Conservation (phyloP, 768 basidiomycete species). For the Lactarius deliciosus region DNA sequence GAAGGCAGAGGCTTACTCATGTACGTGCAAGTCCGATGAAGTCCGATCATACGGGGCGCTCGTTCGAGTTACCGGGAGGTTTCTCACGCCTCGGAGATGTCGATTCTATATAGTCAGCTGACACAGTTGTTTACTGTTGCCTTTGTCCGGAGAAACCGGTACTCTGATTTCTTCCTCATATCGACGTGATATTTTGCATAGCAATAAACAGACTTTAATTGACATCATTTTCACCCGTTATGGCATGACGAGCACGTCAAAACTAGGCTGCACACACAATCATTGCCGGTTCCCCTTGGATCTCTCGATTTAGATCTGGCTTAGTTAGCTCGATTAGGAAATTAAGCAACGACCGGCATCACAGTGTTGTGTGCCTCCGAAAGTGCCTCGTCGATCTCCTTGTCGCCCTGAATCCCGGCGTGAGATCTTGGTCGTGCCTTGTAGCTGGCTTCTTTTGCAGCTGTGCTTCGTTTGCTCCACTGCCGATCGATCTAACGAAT, state of each 20-base stretch:
- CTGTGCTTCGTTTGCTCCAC: slow-evolving; percentile 6
- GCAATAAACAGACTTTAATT: neutral
- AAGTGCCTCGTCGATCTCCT: neutral
- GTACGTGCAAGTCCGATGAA: too few relatives aligned
- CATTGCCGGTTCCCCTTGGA: neutral
- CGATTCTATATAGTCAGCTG: neutral
- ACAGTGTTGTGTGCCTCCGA: slow-evolving; percentile 1
- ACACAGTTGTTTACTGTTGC: neutral
- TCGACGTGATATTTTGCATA: neutral
- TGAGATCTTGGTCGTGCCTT: slow-evolving; percentile 5
- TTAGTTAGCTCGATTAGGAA: neutral
- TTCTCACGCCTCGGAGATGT: slow-evolving; percentile 11
- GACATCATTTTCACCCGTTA: neutral
- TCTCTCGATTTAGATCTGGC: slow-evolving; percentile 4
- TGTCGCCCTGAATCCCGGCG: neutral
- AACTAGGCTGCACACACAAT: neutral
- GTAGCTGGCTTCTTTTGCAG: neutral
- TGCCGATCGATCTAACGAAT: neutral
- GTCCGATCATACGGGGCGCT: neutral
- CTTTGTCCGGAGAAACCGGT: neutral
- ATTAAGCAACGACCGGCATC: neutral
- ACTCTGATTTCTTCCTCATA: neutral
- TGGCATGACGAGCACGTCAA: neutral
- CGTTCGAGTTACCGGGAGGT: slow-evolving; percentile 6
- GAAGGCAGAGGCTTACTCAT: neutral